A percentile compares a stretch with the other conserved stretches of the same genome.
Conservation (phyloP, 306 rosid genomes). For the Cucumis cinereus region DNA sequence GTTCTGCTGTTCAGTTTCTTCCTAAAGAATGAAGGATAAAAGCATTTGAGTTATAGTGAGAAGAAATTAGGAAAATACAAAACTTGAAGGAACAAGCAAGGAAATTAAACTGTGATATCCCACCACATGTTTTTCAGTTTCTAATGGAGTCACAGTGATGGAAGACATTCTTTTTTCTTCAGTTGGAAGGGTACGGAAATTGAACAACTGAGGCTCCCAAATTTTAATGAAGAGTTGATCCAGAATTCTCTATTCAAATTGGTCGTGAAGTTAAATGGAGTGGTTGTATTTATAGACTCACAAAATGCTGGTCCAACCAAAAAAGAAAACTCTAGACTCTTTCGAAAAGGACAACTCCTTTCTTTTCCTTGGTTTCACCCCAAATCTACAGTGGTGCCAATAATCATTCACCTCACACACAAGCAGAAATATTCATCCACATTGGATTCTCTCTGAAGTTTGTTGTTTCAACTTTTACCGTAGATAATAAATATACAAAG, state of each 20-base stretch:
- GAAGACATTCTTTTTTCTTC: slow-evolving; percentile 9
- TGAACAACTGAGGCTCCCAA: neutral
- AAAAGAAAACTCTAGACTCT: slow-evolving; percentile 11
- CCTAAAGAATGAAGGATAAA: neutral
- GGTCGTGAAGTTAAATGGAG: neutral
- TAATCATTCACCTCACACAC: neutral
- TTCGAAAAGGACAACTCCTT: neutral
- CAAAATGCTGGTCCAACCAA: neutral
- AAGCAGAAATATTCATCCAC: neutral
- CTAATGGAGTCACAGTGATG: neutral
- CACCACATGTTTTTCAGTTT: slow-evolving; percentile 2
- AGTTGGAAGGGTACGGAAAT: neutral
- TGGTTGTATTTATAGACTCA: slow-evolving; percentile 8
- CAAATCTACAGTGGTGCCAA: neutral
- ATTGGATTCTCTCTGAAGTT: neutral
- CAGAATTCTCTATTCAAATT: slow-evolving; percentile 2
- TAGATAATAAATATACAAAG: neutral
- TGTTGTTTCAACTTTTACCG: neutral
- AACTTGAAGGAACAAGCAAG: neutral
- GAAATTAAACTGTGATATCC: neutral
- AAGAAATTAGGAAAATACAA: neutral
- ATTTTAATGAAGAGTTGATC: slow-evolving; percentile 1
- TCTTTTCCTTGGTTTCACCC: neutral
- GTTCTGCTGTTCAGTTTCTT: neutral
- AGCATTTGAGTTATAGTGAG: neutral